These are phyloP conservation scores for Boletus pseudopeckii DNA, from an alignment of 768 basidiomycete species.

Conservation along the genomic window DNA sequence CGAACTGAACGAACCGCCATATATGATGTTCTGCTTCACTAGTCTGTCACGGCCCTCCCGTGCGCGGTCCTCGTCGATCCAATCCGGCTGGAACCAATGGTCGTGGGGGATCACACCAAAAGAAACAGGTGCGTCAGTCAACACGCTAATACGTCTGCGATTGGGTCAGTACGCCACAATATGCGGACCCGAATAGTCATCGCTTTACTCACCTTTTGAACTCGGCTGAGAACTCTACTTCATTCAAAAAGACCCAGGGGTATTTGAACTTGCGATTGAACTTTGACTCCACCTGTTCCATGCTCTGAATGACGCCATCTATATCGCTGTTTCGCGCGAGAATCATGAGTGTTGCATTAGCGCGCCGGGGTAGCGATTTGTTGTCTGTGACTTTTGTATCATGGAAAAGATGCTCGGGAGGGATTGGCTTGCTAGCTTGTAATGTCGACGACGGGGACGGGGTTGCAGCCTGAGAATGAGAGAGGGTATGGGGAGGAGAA, in stretches of 20 bases:
- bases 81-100: constrained; percentile 70
- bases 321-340: constrained; percentile 51
- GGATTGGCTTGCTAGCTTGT: neutral
- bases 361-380: constrained; percentile 23
- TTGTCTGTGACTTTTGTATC: neutral
- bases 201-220: constrained; percentile 43
- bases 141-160: constrained; percentile 30
- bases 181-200: neutral
- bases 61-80: constrained; percentile 69
- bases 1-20: constrained; percentile 40
- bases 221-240: constrained; percentile 51
- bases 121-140: constrained; percentile 42
- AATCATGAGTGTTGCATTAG: constrained; percentile 60
- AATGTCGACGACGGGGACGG: neutral
- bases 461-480: neutral
- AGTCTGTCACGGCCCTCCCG: constrained; percentile 49
- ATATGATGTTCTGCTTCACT: constrained; percentile 45
- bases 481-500: neutral
- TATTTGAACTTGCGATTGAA: constrained; percentile 60
- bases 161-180: constrained; percentile 12
- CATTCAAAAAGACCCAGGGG: constrained; percentile 64
- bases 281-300: constrained; percentile 53
- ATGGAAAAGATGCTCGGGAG: constrained; percentile 1
- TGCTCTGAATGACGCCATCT: constrained; percentile 41
- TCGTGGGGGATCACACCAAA: constrained; percentile 59